Evolutionary conservation across 805 yeast species (phyloP), one percentile per base, ranked within the genome.

Genomic region (Ogataea haglerorum): DNA sequence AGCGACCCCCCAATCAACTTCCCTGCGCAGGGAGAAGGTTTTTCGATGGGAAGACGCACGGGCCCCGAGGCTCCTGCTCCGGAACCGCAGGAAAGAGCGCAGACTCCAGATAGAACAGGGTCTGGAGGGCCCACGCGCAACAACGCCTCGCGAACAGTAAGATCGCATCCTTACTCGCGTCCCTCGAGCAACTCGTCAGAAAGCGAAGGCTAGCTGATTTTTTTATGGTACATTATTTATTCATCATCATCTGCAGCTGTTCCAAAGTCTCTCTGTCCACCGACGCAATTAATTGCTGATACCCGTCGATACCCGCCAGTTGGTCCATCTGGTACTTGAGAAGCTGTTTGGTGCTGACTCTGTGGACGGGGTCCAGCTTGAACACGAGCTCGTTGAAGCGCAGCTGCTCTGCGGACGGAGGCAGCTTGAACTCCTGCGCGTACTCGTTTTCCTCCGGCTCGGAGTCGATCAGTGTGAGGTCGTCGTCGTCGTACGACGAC

Each of bases 311-410:
- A 8, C 45, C 40, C 36, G 61, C 57, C 32, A 72, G 42, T 12
- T 42, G 51, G 10, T 47, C 41, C 26, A 73, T 48, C 22, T 53
- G 52, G 12, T 51, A 52, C 34, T 60, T 59, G 25, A 83, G 58
- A 46, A 62, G 73, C 5, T 58, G 62, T 41, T 70, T 74, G 41
- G 82, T 54, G 34, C 74, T 70, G 6, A 79, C 69, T 13, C 64
- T 70, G 54, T 76, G 80, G 6, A 78, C 77, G 1, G 81, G 77
- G 52, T 81, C 86, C 15, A 50, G 51, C 0, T 38, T 43, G 30
- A 66, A 61, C 3, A 64, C 49, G 6, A 70, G 46, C 23, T 61
- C 56, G 40, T 68, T 70, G 42, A 62, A 67, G 41, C 80, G 60
- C 8, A 63, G 33, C 49, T 65, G 69, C 45, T 77, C 81, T 12